phyloP scores from a whole-genome alignment of 495 filamentous ascomycete genomes.

The Aspergillus affinis region DNA sequence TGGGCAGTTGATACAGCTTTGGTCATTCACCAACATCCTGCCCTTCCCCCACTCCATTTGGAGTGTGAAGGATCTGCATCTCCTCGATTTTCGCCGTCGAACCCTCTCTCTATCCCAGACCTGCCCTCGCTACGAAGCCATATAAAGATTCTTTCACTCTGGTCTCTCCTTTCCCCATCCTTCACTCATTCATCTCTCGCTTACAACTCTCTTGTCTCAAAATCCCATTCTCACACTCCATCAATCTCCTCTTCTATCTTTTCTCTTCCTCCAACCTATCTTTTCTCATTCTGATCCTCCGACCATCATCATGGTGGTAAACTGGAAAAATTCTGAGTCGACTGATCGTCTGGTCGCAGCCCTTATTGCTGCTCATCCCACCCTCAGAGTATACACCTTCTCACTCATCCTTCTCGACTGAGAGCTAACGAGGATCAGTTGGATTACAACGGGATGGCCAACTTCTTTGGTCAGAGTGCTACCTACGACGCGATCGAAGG shows the following conservation, averaged over 20 bases:
- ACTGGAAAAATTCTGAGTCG: conserved; percentile 34
- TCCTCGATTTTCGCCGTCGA: background rate
- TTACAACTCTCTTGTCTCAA: background rate
- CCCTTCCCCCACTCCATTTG: too few relatives aligned
- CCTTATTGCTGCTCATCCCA: conserved; percentile 30
- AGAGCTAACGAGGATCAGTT: conserved; percentile 14
- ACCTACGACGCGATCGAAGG: conserved; percentile 26
- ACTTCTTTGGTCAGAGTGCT: conserved; percentile 23
- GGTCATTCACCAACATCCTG: too few relatives aligned
- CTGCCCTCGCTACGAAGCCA: background rate
- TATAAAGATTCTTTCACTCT: background rate
- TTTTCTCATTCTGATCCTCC: background rate
- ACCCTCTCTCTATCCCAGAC: background rate
- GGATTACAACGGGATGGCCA: conserved; percentile 24
- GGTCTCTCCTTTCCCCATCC: background rate
- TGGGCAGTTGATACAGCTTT: background rate
- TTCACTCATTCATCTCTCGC: background rate
- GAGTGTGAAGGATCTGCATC: background rate
- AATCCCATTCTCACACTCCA: background rate
- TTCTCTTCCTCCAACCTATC: background rate
- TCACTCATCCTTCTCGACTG: background rate
- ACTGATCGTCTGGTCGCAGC: conserved; percentile 33
- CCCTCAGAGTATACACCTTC: conserved; percentile 16
- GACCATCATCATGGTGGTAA: conserved; percentile 38
- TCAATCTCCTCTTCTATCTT: background rate